Base-by-base conservation (phyloP, 805 yeast genomes). In the Pichia gijzeniarum region DNA sequence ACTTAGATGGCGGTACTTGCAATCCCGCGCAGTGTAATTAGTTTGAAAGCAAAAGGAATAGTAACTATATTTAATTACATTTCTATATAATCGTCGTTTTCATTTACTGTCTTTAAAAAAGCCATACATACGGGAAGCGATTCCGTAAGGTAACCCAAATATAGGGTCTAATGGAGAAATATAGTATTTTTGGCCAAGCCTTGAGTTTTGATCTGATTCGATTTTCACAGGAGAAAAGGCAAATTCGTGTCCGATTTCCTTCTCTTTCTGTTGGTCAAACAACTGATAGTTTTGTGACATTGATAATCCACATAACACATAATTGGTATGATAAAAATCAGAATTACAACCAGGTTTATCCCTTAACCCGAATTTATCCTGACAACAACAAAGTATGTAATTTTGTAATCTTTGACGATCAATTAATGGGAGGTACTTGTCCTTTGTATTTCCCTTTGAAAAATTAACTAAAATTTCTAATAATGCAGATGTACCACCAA, bases 251-350 rank as follows among this genome's bases (percentile, higher is more conserved):
- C 57, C 62, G 20, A 35, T 48, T 8, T 47, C 45, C 1, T 53
- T 45, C 5, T 32, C 27, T 3, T 46, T 39, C 1, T 49, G 47
- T 12, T 35, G 38, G n/a, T 56, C 49, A 44, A 56, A 62, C 6
- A 32, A 31, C 53, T 70, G 72, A 16, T 50, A 43, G 53, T 79
- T 68, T 53, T 80, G 85, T 16, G 78, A 69, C 38, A 72, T 65
- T 38, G 87, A 76, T 25, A 91, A 66, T 0, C 99, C 99, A 44
- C 83, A 66, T 2, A 90, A 65, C 0, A 81, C 79, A 60, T 93
- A 93, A 59, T 90, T 88, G 1, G 96, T 82, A 58, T 93, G 99
- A 62, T 93, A 93, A 48, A 82, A 83, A 61, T 93, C 99, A 0
- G 93, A 80, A 6, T 63, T 54, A 49, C 74, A 77, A 1, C 87